These are phyloP conservation scores for Neoscytalidium dimidiatum DNA, from an alignment of 2,329 filamentous ascomycete genomes.

Conservation along the genomic window DNA sequence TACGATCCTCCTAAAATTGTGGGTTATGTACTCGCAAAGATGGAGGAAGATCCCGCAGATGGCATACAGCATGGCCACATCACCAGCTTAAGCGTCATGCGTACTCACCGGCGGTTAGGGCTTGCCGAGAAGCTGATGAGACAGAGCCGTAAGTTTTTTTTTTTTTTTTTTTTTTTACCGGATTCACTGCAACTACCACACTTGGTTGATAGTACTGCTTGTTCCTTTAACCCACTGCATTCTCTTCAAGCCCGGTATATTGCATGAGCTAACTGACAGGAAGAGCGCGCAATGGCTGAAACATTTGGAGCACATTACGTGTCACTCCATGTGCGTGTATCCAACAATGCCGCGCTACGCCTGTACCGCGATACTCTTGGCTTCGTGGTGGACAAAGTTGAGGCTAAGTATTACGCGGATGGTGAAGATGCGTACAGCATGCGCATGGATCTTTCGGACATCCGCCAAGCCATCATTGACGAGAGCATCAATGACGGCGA, in stretches of 20 bases:
- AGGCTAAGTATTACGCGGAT: constrained; percentile 93
- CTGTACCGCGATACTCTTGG: constrained; percentile 91
- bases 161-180: not conserved
- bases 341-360: constrained; percentile 86
- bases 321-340: constrained; percentile 91
- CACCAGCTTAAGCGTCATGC: constrained; percentile 92
- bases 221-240: not conserved
- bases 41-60: constrained; percentile 96
- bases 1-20: constrained; percentile 97
- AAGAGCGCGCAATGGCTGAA: constrained; percentile 95
- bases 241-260: not conserved
- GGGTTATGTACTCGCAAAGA: constrained; percentile 98
- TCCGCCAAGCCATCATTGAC: constrained; percentile 56
- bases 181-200: not conserved
- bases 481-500: constrained; percentile 42
- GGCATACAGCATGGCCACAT: constrained; percentile 95
- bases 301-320: constrained; percentile 90
- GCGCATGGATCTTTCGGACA: constrained; percentile 74
- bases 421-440: constrained; percentile 96
- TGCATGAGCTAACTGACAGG: not conserved
- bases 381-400: constrained; percentile 84
- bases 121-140: constrained; percentile 98
- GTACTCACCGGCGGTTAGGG: constrained; percentile 86
- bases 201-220: no score
- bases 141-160: constrained; percentile 73